A percentile compares a stretch with the other conserved stretches of the same genome.
Evolutionary conservation across 2,329 filamentous ascomycete genomes (phyloP).

Genomic region (Fusarium sp.): DNA sequence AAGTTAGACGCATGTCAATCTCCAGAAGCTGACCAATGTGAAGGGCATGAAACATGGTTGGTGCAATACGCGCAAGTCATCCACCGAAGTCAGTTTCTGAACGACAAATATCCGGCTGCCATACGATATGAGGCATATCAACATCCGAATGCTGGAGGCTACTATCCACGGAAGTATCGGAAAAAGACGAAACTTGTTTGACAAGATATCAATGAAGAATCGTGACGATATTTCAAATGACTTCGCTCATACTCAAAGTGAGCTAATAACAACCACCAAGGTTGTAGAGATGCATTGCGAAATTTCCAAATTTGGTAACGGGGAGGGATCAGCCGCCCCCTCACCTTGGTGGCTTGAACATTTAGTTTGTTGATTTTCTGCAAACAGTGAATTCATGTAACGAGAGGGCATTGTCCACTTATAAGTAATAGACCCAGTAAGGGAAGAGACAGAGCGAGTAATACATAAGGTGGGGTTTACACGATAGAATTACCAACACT

Average conservation of each 20-base stretch:
- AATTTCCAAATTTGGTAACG: constrained; percentile 8
- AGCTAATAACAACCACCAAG: constrained; percentile 4
- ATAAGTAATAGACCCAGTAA: background rate
- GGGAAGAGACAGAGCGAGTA: background rate
- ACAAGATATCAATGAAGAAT: background rate
- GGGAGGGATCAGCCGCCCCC: constrained; percentile 1
- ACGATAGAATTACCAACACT: constrained; percentile 26
- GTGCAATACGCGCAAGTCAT: constrained; percentile 2
- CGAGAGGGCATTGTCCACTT: background rate
- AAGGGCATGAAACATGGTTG: constrained; percentile 14
- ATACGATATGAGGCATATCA: background rate
- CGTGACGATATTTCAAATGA: background rate
- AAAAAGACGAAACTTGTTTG: background rate
- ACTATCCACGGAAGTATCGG: background rate
- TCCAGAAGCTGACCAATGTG: constrained; percentile 32
- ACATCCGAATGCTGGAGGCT: constrained; percentile 1
- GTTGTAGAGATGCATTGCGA: background rate
- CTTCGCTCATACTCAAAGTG: background rate
- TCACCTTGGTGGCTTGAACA: constrained; percentile 13
- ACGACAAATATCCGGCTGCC: background rate
- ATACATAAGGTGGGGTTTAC: constrained; percentile 8
- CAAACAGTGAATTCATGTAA: background rate
- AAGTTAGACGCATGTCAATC: constrained; percentile 20
- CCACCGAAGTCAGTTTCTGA: background rate
- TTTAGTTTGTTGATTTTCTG: background rate